Evolutionary conservation across 2,329 filamentous ascomycete genomes (phyloP), one percentile per base, ranked within the genome.

Genomic region (Diaporthe velutina): DNA sequence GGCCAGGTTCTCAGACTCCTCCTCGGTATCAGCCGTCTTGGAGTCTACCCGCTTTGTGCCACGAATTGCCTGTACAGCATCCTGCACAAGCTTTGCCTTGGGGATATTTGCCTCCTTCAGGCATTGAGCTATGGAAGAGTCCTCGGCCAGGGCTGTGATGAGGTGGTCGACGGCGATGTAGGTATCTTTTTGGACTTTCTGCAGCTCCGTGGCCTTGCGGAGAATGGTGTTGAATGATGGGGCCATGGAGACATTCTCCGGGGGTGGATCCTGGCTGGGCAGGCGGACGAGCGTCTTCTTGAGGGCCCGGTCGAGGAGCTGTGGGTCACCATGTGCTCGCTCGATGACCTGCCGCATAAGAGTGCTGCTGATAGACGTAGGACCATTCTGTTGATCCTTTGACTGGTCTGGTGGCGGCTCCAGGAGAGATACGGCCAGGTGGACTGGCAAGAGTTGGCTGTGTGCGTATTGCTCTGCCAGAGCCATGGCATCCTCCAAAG

Each of bases 171-270:
- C 93, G 54, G 96, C 97, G 77, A 99, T 94, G 84, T 92, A 99
- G 78, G 92, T 95, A 83, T 99, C 97, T 80, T 98, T 98, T 81
- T 99, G 97, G n/a, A 96, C 95, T 86, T 97, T 98, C 80, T 97
- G 96, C 72, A 99, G 85, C 42, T 98, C 95, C 83, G 94, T 92
- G 2, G 97, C 95, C 78, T 94, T 91, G 79, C 95, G 91, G 70
- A 99, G 88, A 74, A 98, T 90, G 79, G 93, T 94, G 77, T 93
- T 91, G 84, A 98, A 96, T 12, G 92, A 88, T 1, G 95, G 95
- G 15, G 96, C 93, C 80, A 98, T 91, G 72, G 94, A 92, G 73
- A 98, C 93, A 79, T 93, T 91, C 82, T 98, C 96, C 76, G 97
- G 97, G 17, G 97, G 96, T 19, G 97, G 97, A 79, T 98, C 95